Base-by-base conservation (phyloP, 2,329 filamentous ascomycete genomes). In the Ophiostoma quercus region DNA sequence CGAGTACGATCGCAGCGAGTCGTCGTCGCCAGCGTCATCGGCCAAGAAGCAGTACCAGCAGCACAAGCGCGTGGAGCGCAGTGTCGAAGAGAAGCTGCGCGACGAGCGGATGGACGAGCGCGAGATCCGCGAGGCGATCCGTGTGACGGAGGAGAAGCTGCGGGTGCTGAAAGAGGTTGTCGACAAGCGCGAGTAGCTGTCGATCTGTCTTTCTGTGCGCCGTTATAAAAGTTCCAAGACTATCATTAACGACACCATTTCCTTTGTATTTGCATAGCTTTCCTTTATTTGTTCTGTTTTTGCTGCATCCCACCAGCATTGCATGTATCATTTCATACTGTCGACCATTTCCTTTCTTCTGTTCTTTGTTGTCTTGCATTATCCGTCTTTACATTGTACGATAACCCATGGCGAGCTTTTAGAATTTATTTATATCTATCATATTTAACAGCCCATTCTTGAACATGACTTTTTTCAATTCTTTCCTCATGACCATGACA, bases 81-180 rank as follows among this genome's bases (percentile, higher is more conserved):
- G 16, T 86, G 81, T 86, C 32, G 85, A 89, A 74, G 87, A 89
- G 70, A 87, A 84, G 76, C 73, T 88, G 66, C 80, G 82, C 11
- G 82, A 85, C 71, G 84, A 86, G 73, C 82, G 82, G 66, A 91
- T 94, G 86, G 87, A 88, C 66, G 87, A 91, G 74, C 83, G 87
- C 43, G 89, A 95, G 77, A 85, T 96, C 71, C 86, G 88, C 73
- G 87, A 96, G 80, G 91, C 92, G 25, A 94, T 97, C 71, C 83
- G 86, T 69, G 87, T 96, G 39, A 97, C 94, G 2, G 92, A 97
- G 77, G 90, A 97, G 81, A 90, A 92, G 76, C 81, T 99, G 41
- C 84, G 86, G 69, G 86, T 90, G 60, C 80, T 99, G 72, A 94
- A 94, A 79, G 84, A 86, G 60, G 90, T 92, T 39, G 84, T 94